A percentile compares a stretch with the other conserved stretches of the same genome.
These are phyloP conservation scores for Tetrahymena elliotti DNA, from an alignment of 73 alveolate species.

Conservation along the genomic window DNA sequence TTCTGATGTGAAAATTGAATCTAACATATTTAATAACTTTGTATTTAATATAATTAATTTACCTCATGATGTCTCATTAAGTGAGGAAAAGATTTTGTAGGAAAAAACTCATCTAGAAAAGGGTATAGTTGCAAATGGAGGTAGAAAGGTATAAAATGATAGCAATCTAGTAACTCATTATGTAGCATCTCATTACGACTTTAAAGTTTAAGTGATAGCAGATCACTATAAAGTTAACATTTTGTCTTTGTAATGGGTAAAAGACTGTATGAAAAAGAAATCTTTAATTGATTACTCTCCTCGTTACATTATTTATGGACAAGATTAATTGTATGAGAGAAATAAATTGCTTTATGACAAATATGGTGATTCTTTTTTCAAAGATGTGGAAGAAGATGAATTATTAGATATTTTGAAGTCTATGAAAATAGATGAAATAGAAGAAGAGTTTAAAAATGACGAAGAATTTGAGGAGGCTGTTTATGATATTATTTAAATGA, in stretches of 20 bases:
- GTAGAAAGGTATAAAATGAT: constrained; percentile 84
- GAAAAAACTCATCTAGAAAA: constrained; percentile 81
- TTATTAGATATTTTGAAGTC: constrained; percentile 5
- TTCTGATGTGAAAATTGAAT: constrained; percentile 54
- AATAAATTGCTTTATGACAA: background rate
- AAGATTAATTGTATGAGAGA: background rate
- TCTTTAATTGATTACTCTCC: constrained; percentile 75
- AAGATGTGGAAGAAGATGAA: constrained; percentile 15
- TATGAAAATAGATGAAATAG: background rate
- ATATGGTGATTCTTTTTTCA: constrained; percentile 17
- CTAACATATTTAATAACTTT: constrained; percentile 78
- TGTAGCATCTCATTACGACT: constrained; percentile 61
- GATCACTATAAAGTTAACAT: constrained; percentile 67
- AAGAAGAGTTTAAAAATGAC: background rate
- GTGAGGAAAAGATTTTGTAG: constrained; percentile 45
- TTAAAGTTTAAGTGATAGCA: constrained; percentile 65
- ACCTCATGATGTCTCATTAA: background rate
- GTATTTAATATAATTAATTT: constrained; percentile 77
- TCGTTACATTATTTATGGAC: constrained; percentile 58
- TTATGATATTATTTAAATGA: background rate
- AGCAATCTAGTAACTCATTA: constrained; percentile 78
- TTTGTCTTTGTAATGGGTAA: constrained; percentile 71
- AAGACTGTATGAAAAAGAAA: constrained; percentile 76
- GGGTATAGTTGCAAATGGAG: constrained; percentile 84
- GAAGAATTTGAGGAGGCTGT: background rate